Base-by-base conservation (phyloP, 169 alveolate genomes). In the Neospora caninum region DNA sequence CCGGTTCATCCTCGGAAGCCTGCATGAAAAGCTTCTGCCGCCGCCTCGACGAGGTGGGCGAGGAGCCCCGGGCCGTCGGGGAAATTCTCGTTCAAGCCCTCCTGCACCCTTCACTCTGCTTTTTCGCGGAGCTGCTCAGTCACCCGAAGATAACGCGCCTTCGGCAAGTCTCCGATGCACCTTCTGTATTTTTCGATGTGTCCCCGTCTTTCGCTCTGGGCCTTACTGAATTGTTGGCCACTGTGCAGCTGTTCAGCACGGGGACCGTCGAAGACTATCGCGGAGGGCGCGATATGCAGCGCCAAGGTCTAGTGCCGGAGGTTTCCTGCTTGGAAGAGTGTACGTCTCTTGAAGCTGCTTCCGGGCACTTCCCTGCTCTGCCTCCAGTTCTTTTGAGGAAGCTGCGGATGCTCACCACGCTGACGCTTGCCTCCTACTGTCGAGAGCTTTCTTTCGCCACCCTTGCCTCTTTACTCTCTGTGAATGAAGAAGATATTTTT, bases 251-350 rank as follows among this genome's bases (percentile, higher is more conserved):
- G 39, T 73, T 73, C 42, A 73, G 84, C 84, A 73, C 84, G 45
- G 84, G 84, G 42, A 73, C 49, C 43, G 84, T 73, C 42, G 42
- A 36, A 36, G 84, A 73, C 84, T 73, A 34, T 20, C 84, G 84
- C 16, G 84, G n/a, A 36, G 84, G 84, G 42, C 84, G n/a, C 2
- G n/a, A 22, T 31, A 22, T 6, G 42, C 84, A 43, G 42, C 84
- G 84, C 2, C 73, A 64, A 64, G 25, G 73, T 27, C 25, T 27
- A 22, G 20, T 9, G 20, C 31, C 25, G 31, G 73, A 64, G 4
- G 58, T 13, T 49, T 49, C 58, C 58, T 49, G 22, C 58, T 4
- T 49, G 22, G 58, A 13, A 49, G 58, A 49, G 13, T 7, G 58
- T 13, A 0, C 49, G 18, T 34, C 49, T 73, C 49, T 34, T 9